phyloP scores from a whole-genome alignment of 2,329 filamentous ascomycete species.

The Fragosphaeria purpurea region DNA sequence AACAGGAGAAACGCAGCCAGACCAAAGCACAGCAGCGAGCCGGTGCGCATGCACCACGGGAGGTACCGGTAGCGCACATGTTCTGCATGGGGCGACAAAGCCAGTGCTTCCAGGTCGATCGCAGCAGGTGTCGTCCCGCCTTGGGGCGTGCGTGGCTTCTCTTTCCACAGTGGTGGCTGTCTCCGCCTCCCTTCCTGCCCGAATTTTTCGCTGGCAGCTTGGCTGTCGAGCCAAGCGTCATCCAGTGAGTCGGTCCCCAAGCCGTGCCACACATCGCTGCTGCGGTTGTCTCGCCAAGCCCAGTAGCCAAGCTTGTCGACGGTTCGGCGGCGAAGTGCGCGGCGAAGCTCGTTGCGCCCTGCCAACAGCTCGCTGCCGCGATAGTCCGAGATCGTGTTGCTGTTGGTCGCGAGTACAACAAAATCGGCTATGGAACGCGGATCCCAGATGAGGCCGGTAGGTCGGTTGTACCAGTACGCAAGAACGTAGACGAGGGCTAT shows the following conservation, averaged over 20 bases:
- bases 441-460: slow-evolving; percentile 79
- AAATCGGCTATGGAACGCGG: slow-evolving; percentile 72
- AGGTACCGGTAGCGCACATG: slow-evolving; percentile 55
- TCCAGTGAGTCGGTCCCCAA: slow-evolving; percentile 40
- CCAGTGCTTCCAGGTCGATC: slow-evolving; percentile 22
- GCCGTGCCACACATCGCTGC: slow-evolving; percentile 63
- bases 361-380: slow-evolving; percentile 54
- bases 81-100: slow-evolving; percentile 35
- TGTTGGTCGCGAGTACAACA: slow-evolving; percentile 65
- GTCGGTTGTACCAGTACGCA: slow-evolving; percentile 52
- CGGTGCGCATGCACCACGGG: slow-evolving; percentile 65
- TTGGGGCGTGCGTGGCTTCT: slow-evolving; percentile 11
- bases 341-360: slow-evolving; percentile 40
- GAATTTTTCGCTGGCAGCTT: not conserved
- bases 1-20: slow-evolving; percentile 52
- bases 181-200: no score
- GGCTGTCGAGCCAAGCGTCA: slow-evolving; percentile 6
- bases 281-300: slow-evolving; percentile 55
- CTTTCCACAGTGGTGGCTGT: not conserved
- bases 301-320: slow-evolving; percentile 78
- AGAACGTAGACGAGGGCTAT: slow-evolving; percentile 48
- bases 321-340: slow-evolving; percentile 44
- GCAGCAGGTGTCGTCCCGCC: slow-evolving; percentile 3
- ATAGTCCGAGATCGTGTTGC: slow-evolving; percentile 68
- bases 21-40: slow-evolving; percentile 55